These are phyloP conservation scores for Camelina neglecta DNA, from an alignment of 345 rosid genomes.

Conservation along the genomic window DNA sequence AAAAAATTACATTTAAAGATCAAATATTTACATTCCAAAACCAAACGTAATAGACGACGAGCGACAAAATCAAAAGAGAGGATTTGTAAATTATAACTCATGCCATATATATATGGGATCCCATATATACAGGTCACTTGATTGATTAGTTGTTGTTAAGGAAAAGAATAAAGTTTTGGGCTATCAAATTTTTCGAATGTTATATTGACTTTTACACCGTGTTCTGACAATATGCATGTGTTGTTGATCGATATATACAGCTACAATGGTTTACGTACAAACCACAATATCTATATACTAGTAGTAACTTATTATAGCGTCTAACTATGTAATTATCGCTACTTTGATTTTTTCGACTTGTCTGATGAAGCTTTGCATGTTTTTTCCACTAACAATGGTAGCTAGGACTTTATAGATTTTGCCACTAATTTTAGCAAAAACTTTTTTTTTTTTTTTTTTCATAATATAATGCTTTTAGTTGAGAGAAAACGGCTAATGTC, in stretches of 20 bases:
- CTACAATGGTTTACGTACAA: not conserved
- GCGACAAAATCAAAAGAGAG: not conserved
- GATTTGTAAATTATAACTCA: not conserved
- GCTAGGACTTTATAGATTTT: not conserved
- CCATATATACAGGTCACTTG: not conserved
- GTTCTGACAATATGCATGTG: constrained; percentile 27
- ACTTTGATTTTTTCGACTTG: not conserved
- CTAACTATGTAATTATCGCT: not conserved
- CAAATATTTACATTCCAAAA: not conserved
- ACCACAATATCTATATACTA: not conserved
- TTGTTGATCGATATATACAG: not conserved
- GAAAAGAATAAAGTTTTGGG: not conserved
- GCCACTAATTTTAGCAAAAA: not conserved
- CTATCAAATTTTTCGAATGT: constrained; percentile 8
- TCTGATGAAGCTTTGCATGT: not conserved
- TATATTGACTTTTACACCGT: constrained; percentile 26
- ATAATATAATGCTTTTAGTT: not conserved
- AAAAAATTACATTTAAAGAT: not conserved
- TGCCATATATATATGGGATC: not conserved
- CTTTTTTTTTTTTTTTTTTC: no score
- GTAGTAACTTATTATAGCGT: no score
- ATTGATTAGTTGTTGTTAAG: not conserved
- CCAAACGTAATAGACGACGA: not conserved
- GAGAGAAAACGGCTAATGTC: constrained; percentile 5
- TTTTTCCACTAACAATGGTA: not conserved